phyloP scores from a whole-genome alignment of 2,329 filamentous ascomycete genomes.

The Sporothrix phasma region DNA sequence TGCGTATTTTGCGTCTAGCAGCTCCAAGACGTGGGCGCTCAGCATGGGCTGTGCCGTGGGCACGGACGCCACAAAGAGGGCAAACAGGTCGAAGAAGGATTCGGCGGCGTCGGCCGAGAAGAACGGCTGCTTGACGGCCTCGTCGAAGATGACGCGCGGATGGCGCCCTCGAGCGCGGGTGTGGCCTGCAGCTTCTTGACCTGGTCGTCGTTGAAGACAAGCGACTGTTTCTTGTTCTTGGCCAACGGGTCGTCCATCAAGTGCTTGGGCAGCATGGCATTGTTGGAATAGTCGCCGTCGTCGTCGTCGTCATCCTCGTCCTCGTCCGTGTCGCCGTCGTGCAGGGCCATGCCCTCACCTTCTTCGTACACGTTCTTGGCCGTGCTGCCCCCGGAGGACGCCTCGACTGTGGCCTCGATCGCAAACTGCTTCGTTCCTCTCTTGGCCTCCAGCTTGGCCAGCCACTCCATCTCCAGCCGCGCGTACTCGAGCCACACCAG shows the following conservation, averaged over 20 bases:
- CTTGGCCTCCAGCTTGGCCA: conserved; percentile 68
- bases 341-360: conserved; percentile 35
- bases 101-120: conserved; percentile 57
- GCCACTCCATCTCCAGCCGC: conserved; percentile 84
- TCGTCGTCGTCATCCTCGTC: conserved; percentile 33
- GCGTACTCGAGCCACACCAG: conserved; percentile 83
- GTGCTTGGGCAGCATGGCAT: conserved; percentile 34
- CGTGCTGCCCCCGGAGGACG: conserved; percentile 33
- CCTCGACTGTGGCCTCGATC: conserved; percentile 30
- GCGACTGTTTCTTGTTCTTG: conserved; percentile 24
- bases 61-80: conserved; percentile 52
- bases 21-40: conserved; percentile 61
- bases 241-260: conserved; percentile 28
- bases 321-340: conserved; percentile 40
- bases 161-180: conserved; percentile 82
- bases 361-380: conserved; percentile 32
- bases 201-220: conserved; percentile 35
- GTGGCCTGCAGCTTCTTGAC: conserved; percentile 50
- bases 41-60: conserved; percentile 52
- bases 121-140: conserved; percentile 68
- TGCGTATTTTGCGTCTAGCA: conserved; percentile 51
- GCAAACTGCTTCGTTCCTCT: conserved; percentile 35
- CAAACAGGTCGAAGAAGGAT: conserved; percentile 72
- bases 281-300: conserved; percentile 39
- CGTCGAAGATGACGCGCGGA: conserved; percentile 84